Conservation (phyloP, 2,329 filamentous ascomycete species). For the Ophiostoma sp. region DNA sequence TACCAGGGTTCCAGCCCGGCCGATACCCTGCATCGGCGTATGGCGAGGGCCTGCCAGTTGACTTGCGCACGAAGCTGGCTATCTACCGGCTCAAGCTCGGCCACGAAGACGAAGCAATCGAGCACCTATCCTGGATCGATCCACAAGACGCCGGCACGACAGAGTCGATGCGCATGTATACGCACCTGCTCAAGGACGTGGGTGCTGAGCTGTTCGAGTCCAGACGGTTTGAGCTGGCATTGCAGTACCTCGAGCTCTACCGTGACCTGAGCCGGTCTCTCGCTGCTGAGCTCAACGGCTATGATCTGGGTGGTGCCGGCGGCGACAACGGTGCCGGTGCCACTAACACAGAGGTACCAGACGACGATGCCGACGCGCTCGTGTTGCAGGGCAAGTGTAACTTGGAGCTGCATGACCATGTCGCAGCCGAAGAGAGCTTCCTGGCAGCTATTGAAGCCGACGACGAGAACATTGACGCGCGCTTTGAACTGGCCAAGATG, state of each 20-base stretch:
- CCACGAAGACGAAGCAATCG: conserved; percentile 63
- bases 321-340: neutral
- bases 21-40: conserved; percentile 55
- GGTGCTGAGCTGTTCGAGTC: conserved; percentile 44
- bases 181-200: conserved; percentile 71
- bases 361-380: conserved; percentile 44
- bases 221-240: conserved; percentile 38
- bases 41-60: conserved; percentile 67
- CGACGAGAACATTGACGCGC: conserved; percentile 65
- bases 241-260: conserved; percentile 53
- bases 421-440: conserved; percentile 72
- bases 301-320: neutral
- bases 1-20: conserved; percentile 55
- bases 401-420: conserved; percentile 54
- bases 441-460: conserved; percentile 68
- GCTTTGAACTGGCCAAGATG: conserved; percentile 73
- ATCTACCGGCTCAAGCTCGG: conserved; percentile 72
- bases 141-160: conserved; percentile 51
- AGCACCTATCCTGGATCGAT: conserved; percentile 64
- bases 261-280: conserved; percentile 41
- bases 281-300: conserved; percentile 13
- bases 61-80: conserved; percentile 78
- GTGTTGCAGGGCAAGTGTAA: conserved; percentile 63
- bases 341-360: neutral
- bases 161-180: conserved; percentile 57